phyloP scores from a whole-genome alignment of 2,329 filamentous ascomycete species.

The Bipolaris bicolor region DNA sequence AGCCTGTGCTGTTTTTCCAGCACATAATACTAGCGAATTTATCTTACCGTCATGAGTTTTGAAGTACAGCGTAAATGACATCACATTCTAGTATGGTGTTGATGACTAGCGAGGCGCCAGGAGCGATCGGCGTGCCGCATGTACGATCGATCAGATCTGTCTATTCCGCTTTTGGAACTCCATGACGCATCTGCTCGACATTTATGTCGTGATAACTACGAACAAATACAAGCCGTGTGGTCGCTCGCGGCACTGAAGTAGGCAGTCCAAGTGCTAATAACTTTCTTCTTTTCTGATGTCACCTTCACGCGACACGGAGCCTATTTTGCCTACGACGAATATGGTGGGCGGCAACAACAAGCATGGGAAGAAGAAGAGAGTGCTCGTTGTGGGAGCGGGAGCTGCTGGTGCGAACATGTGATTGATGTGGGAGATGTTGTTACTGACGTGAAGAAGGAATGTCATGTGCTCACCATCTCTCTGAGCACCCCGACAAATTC shows the following conservation, averaged over 20 bases:
- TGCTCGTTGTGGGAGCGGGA: constrained; percentile 50
- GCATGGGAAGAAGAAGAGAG: constrained; percentile 43
- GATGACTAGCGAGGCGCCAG: constrained; percentile 2
- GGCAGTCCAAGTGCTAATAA: constrained; percentile 3
- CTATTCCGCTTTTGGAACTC: constrained; percentile 34
- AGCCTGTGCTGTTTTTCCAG: background rate
- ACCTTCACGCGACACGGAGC: constrained; percentile 33
- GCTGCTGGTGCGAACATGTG: constrained; percentile 44
- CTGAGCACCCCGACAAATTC: constrained; percentile 69
- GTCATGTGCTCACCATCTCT: constrained; percentile 71
- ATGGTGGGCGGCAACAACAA: constrained; percentile 38
- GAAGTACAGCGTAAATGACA: constrained; percentile 15
- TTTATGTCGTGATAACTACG: constrained; percentile 17
- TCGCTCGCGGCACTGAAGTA: background rate
- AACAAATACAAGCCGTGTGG: constrained; percentile 21
- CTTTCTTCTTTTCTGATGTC: constrained; percentile 22
- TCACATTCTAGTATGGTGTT: constrained; percentile 13
- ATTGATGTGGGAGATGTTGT: background rate
- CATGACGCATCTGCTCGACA: constrained; percentile 41
- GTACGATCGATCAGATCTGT: constrained; percentile 19
- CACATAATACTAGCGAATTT: background rate
- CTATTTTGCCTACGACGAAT: constrained; percentile 40
- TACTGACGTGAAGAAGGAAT: constrained; percentile 49
- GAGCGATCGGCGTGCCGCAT: constrained; percentile 9
- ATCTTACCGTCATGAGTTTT: constrained; percentile 18